A percentile compares a stretch with the other conserved stretches of the same genome.
These are phyloP conservation scores for Penicillium alfredii DNA, from an alignment of 495 filamentous ascomycete genomes.

Conservation along the genomic window DNA sequence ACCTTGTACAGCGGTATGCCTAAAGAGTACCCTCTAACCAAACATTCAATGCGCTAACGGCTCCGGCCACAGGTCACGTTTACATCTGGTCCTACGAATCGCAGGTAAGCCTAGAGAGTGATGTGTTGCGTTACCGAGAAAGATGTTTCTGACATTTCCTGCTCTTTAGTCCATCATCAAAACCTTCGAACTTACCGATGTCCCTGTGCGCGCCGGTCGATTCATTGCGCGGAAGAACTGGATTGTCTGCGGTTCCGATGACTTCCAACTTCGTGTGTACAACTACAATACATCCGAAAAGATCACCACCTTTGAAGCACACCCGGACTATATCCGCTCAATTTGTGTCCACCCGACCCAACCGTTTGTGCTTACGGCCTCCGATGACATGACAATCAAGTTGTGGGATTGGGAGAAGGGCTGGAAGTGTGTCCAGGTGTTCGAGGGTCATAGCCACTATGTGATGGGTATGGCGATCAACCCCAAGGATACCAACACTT, in stretches of 20 bases:
- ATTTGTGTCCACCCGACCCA: conserved; percentile 96
- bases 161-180: conserved; percentile 74
- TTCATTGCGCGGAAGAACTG: conserved; percentile 98
- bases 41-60: conserved; percentile 22
- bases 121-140: not conserved
- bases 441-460: conserved; percentile 96
- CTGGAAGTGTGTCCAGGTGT: conserved; percentile 98
- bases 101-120: conserved; percentile 48
- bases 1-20: conserved; percentile 86
- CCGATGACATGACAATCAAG: conserved; percentile 99
- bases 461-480: conserved; percentile 99
- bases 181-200: conserved; percentile 98
- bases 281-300: conserved; percentile 99
- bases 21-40: conserved; percentile 6
- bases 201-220: conserved; percentile 92
- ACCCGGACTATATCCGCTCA: conserved; percentile 97
- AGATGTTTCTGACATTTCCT: conserved; percentile 7
- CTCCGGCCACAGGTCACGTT: conserved; percentile 64
- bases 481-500: conserved; percentile 97
- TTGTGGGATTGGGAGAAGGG: conserved; percentile 98
- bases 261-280: conserved; percentile 93
- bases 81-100: conserved; percentile 99
- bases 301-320: conserved; percentile 96
- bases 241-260: conserved; percentile 97
- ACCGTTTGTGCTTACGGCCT: conserved; percentile 92